These are phyloP conservation scores for Claviceps sp. DNA, from an alignment of 2,329 filamentous ascomycete genomes.

Conservation along the genomic window DNA sequence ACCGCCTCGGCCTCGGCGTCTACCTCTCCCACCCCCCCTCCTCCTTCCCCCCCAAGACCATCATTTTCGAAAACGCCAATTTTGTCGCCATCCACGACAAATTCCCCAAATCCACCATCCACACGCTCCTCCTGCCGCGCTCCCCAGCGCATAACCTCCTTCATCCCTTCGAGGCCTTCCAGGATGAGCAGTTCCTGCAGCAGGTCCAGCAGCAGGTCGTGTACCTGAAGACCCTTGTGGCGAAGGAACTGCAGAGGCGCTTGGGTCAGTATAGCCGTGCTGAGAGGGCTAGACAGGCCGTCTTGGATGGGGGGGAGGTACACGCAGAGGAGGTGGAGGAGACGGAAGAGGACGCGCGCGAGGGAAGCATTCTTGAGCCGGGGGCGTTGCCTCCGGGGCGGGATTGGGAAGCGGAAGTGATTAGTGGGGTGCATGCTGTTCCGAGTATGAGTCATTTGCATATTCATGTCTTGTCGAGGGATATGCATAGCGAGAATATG, in stretches of 20 bases:
- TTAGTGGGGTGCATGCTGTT: constrained; percentile 68
- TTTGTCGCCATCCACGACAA: constrained; percentile 71
- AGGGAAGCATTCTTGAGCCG: background rate
- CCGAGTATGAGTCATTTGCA: constrained; percentile 91
- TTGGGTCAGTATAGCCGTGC: constrained; percentile 49
- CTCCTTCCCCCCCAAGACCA: constrained; percentile 42
- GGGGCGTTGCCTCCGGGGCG: constrained; percentile 21
- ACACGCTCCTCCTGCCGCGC: constrained; percentile 79
- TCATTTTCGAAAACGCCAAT: constrained; percentile 53
- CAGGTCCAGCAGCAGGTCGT: constrained; percentile 46
- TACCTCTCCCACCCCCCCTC: constrained; percentile 54
- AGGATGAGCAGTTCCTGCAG: constrained; percentile 54
- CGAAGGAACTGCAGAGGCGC: constrained; percentile 57
- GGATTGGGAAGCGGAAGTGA: constrained; percentile 65
- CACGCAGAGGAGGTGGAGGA: background rate
- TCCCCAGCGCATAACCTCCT: constrained; percentile 42
- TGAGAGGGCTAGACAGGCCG: constrained; percentile 52
- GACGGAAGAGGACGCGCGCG: too few species aligned
- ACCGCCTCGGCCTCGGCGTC: constrained; percentile 48
- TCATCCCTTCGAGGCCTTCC: constrained; percentile 68
- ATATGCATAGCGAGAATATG: constrained; percentile 59
- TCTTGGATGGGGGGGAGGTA: constrained; percentile 46
- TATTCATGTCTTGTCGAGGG: constrained; percentile 71
- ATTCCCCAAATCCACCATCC: constrained; percentile 75
- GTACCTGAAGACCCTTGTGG: constrained; percentile 52